Evolutionary conservation across 1,284 basidiomycete genomes (phyloP), one percentile per base, ranked within the genome.

Genomic region (Heliocybe sulcata): DNA sequence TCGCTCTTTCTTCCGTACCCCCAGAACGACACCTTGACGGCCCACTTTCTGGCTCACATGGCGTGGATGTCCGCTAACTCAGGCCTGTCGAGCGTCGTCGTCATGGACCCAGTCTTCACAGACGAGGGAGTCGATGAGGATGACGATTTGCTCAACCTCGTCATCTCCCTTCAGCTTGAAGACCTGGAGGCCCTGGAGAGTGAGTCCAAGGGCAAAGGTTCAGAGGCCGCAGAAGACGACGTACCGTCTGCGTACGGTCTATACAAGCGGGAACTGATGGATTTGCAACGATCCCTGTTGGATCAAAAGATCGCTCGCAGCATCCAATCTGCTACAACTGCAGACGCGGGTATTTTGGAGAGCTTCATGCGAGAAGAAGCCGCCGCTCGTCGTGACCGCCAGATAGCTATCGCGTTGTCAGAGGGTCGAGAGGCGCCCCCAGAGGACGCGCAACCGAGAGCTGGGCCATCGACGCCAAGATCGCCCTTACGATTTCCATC

Each of bases 211-310:
- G 74, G 74, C n/a, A 77, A 78, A 59, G 60, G 58, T 1, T 67
- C 65, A 23, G 65, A 62, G 0, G 63, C 60, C 33, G 59, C 59
- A 60, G 64, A 1, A 65, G 71, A 49, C 0, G 81, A 83, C 59
- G 73, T 77, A 53, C 76, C 80, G 52, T 59, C 73, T n/a, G 82
- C 82, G 0, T 63, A 79, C 12, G 65, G 71, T 45, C 54, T 77
- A 0, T 79, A 79, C 56, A 70, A 68, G 1, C 70, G 76, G 19
- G 70, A 73, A 33, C 60, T 77, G 2, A 58, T 65, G 3, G 61
- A 63, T 2, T 61, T 72, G 26, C 62, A 79, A 10, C 61, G 57
- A 0, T 47, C 62, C n/a, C 60, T 73, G 27, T 57, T 61, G 2
- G 77, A 77, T 55, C 56, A 64, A 16, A 56, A 58, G 14, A 61